Base-by-base conservation (phyloP, 345 rosid species). In the Balakata baccata region DNA sequence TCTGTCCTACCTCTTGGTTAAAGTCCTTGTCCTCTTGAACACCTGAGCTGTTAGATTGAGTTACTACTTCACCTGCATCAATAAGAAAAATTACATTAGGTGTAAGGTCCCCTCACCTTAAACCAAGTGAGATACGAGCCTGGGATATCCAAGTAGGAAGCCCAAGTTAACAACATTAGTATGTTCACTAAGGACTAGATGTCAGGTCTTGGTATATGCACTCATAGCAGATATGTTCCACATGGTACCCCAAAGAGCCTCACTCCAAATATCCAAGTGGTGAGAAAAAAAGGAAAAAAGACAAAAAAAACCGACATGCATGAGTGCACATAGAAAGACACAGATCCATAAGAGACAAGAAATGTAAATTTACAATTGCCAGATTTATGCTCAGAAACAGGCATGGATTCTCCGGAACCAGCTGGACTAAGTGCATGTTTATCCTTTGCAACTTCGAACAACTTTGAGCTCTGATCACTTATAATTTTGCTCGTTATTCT, bases 61-160 rank as follows among this genome's bases (percentile, higher is more conserved):
- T 66, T 23, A 64, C 75, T 14, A 56, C 68, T 69, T 70, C 76
- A 73, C 72, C 92, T 81, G 78, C 78, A 75, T 69, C 60, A 71
- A 68, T 49, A 47, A 75, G 70, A 52, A 61, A 72, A 67, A 37
- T 62, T 43, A 64, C 1, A 71, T 66, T 10, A 72, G 67, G 68
- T 12, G 34, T 39, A n/a, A 39, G 12, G 50, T 6, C 16, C 58
- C 71, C 34, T 22, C 34, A 23, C 61, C 43, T 50, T 22, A 23
- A 23, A 12, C 38, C 17, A 12, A 47, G 39, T 47, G 12, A 22
- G 66, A 39, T 39, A 23, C 18, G 37, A 66, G 14, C 53, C 37
- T 22, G 7, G 52, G 52, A 22, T 20, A 37, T 65, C 8, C 22
- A 0, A 64, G 67, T 39, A 39, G 53, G 69, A 20, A 50, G 34